phyloP scores from a whole-genome alignment of 768 basidiomycete species.

The Tremella fuciformis region DNA sequence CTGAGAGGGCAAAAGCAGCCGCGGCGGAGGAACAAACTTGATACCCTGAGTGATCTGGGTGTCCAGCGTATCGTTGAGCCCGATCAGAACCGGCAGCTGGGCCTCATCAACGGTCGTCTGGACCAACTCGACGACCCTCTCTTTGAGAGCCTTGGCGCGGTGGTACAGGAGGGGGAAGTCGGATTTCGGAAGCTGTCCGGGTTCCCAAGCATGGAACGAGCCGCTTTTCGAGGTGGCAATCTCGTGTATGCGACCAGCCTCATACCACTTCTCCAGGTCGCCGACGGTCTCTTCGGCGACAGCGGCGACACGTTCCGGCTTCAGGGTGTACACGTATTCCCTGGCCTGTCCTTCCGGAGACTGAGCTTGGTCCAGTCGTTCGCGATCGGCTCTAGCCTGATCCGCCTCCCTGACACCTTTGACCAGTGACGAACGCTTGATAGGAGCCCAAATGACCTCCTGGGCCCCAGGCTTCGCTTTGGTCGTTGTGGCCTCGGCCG shows the following conservation, averaged over 20 bases:
- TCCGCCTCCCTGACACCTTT: constrained; percentile 52
- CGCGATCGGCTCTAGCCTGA: constrained; percentile 40
- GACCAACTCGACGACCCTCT: constrained; percentile 58
- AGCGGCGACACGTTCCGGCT: constrained; percentile 40
- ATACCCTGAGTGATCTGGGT: constrained; percentile 58
- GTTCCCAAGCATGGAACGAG: constrained; percentile 29
- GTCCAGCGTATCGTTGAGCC: constrained; percentile 69
- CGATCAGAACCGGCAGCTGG: constrained; percentile 64
- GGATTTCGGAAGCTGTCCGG: constrained; percentile 36
- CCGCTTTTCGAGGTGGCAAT: constrained; percentile 4
- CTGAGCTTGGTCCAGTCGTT: constrained; percentile 35
- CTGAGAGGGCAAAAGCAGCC: constrained; percentile 41
- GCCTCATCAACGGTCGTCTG: constrained; percentile 46
- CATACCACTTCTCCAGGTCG: constrained; percentile 37
- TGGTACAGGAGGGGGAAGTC: constrained; percentile 42
- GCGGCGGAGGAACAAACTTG: constrained; percentile 31
- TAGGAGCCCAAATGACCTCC: constrained; percentile 55
- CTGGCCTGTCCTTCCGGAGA: constrained; percentile 45
- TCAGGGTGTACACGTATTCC: constrained; percentile 50
- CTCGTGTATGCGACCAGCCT: constrained; percentile 15
- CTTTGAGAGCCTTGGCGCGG: constrained; percentile 55
- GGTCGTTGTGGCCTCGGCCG: constrained; percentile 40
- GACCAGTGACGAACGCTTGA: constrained; percentile 52
- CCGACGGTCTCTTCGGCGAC: constrained; percentile 34
- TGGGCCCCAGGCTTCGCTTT: constrained; percentile 60